A percentile compares a stretch with the other conserved stretches of the same genome.
phyloP scores from a whole-genome alignment of 106 monocot genomes.

The Posidonia australis region DNA sequence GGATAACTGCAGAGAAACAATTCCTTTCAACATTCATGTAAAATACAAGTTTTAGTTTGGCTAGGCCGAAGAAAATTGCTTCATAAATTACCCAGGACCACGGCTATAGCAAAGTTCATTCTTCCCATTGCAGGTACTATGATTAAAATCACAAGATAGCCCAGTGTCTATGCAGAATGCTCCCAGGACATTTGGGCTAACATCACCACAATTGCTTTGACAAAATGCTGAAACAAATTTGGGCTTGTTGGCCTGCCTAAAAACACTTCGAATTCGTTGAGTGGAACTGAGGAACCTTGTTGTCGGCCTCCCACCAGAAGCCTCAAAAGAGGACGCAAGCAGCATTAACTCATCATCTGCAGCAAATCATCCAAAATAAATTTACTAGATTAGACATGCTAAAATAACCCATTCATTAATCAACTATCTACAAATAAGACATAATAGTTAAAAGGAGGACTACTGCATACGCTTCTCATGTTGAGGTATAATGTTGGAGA shows the following conservation, averaged over 20 bases:
- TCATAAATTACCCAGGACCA: slow-evolving; percentile 61
- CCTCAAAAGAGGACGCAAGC: slow-evolving; percentile 58
- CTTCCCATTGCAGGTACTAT: slow-evolving; percentile 86
- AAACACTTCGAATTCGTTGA: slow-evolving; percentile 37
- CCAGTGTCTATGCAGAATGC: slow-evolving; percentile 86
- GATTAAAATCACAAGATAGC: slow-evolving; percentile 85
- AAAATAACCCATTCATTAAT: too few relatives aligned
- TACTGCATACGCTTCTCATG: slow-evolving; percentile 38
- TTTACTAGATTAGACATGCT: neutral
- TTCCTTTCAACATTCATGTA: neutral
- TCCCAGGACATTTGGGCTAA: slow-evolving; percentile 88
- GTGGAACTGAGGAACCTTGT: slow-evolving; percentile 26
- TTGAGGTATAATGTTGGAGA: slow-evolving; percentile 46
- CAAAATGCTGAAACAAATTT: slow-evolving; percentile 88
- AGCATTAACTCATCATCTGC: slow-evolving; percentile 41
- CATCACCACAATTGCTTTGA: slow-evolving; percentile 91
- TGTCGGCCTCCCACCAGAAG: slow-evolving; percentile 55
- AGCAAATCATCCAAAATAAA: slow-evolving; percentile 2
- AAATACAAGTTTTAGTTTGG: neutral
- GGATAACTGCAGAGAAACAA: slow-evolving; percentile 47
- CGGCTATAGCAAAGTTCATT: slow-evolving; percentile 89
- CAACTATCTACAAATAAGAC: neutral
- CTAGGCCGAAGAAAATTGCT: neutral
- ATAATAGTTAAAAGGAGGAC: neutral
- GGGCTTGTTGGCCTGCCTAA: slow-evolving; percentile 32